Percentiles rank a stretch among this genome's conserved stretches.
These are phyloP conservation scores for Combretum micranthum DNA, from an alignment of 345 rosid species.

Conservation along the genomic window DNA sequence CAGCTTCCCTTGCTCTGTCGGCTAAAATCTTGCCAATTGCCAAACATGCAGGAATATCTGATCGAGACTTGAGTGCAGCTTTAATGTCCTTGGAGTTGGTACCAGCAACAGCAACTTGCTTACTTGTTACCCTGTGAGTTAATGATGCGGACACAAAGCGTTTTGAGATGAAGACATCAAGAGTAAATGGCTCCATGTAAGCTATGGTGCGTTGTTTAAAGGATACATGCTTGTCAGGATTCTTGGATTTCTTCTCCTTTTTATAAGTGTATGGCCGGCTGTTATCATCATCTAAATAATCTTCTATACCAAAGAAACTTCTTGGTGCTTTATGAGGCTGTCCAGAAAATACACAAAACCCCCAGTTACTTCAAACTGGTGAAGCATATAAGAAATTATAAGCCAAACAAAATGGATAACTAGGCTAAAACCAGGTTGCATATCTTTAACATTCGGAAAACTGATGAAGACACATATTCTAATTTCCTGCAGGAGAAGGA, in stretches of 20 bases:
- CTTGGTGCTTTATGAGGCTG: conserved; percentile 61
- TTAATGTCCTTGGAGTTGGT: conserved; percentile 94
- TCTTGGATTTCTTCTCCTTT: conserved; percentile 77
- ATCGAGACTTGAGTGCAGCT: conserved; percentile 74
- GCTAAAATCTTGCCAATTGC: conserved; percentile 68
- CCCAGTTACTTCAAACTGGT: too few relatives aligned
- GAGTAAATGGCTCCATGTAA: conserved; percentile 87
- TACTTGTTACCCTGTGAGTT: conserved; percentile 83
- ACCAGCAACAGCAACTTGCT: conserved; percentile 94
- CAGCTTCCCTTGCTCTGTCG: conserved; percentile 84
- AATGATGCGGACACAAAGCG: conserved; percentile 87
- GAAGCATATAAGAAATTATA: too few relatives aligned
- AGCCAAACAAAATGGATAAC: too few relatives aligned
- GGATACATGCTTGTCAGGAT: conserved; percentile 68
- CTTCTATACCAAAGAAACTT: conserved; percentile 96
- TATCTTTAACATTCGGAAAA: too few relatives aligned
- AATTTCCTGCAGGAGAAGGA: too few relatives aligned
- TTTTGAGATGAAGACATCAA: conserved; percentile 81
- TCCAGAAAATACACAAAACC: background rate
- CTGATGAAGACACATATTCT: too few relatives aligned
- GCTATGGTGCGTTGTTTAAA: conserved; percentile 81
- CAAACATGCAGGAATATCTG: conserved; percentile 85
- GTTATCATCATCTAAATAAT: conserved; percentile 79
- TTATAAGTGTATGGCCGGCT: conserved; percentile 86
- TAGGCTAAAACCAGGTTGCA: too few relatives aligned